A percentile compares a stretch with the other conserved stretches of the same genome.
phyloP scores from a whole-genome alignment of 768 basidiomycete genomes.

The Psilocybe cubensis region DNA sequence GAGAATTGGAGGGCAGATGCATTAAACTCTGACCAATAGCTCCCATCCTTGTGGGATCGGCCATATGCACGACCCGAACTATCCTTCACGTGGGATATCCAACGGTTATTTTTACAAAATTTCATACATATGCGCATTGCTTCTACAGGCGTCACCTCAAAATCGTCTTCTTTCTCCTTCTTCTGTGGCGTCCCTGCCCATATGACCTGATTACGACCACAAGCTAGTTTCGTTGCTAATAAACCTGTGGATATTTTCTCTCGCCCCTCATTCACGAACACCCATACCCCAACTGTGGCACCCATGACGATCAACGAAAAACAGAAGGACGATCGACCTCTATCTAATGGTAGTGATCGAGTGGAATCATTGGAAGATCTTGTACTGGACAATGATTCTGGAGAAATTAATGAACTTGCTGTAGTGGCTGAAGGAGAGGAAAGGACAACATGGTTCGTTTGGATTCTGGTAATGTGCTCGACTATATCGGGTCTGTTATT shows the following conservation, averaged over 20 bases:
- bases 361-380: slow-evolving; percentile 23
- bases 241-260: not conserved
- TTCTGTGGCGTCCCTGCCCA: slow-evolving; percentile 4
- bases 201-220: slow-evolving; percentile 20
- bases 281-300: not conserved
- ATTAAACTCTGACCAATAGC: no score
- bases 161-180: not conserved
- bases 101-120: slow-evolving; percentile 1
- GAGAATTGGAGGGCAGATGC: no score
- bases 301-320: slow-evolving; percentile 14
- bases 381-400: slow-evolving; percentile 34
- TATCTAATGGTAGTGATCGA: slow-evolving; percentile 11
- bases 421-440: slow-evolving; percentile 70
- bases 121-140: not conserved
- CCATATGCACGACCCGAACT: not conserved
- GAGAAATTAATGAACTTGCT: slow-evolving; percentile 62
- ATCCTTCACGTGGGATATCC: not conserved
- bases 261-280: not conserved
- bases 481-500: slow-evolving; percentile 79
- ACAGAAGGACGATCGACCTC: slow-evolving; percentile 1
- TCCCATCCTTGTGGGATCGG: not conserved
- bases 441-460: slow-evolving; percentile 72
- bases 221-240: not conserved
- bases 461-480: slow-evolving; percentile 76
- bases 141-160: not conserved